Percentiles rank a stretch among this genome's conserved stretches.
These are phyloP conservation scores for Salvia miltiorrhiza DNA, from an alignment of 257 asterid species.

Conservation along the genomic window DNA sequence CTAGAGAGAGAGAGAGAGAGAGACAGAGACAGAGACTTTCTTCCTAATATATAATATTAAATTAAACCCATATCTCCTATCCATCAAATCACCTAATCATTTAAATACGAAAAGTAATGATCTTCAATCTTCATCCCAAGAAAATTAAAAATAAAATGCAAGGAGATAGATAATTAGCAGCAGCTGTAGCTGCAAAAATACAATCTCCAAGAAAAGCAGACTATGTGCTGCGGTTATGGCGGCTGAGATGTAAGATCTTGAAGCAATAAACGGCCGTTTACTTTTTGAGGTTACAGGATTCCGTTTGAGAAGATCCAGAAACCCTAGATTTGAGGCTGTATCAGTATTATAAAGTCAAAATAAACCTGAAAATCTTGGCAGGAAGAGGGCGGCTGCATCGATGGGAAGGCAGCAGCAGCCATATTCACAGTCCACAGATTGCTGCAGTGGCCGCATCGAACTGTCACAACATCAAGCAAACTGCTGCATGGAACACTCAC, in stretches of 20 bases:
- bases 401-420: conserved; percentile 81
- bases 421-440: conserved; percentile 85
- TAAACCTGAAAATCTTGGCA: conserved; percentile 49
- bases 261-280: background rate
- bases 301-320: conserved; percentile 25
- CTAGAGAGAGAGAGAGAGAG: no score
- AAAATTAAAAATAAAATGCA: background rate
- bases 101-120: background rate
- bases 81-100: conserved; percentile 23
- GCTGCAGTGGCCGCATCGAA: conserved; percentile 89
- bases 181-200: background rate
- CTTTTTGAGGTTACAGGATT: conserved; percentile 2
- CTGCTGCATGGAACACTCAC: conserved; percentile 93
- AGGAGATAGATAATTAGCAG: no score
- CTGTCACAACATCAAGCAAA: conserved; percentile 78
- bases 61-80: background rate
- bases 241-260: conserved; percentile 39
- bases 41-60: no score
- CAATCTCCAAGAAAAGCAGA: conserved; percentile 8
- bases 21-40: background rate
- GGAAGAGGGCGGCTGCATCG: conserved; percentile 28
- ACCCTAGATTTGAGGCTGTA: conserved; percentile 54
- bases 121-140: conserved; percentile 8
- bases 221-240: conserved; percentile 34
- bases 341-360: background rate